Conservation (phyloP, 164 flowering plant species). For the Magnolia changhungtana region DNA sequence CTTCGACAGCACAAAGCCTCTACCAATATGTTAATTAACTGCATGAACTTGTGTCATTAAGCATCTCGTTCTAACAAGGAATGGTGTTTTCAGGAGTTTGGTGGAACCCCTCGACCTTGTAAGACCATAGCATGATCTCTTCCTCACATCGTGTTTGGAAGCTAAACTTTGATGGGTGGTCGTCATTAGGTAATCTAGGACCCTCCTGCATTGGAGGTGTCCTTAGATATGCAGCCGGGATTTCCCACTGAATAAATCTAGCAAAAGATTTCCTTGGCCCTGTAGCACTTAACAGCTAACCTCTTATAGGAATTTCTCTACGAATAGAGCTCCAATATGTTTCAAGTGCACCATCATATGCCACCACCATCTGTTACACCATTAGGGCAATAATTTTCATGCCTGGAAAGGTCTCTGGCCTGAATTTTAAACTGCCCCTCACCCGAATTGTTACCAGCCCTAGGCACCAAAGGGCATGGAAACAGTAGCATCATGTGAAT, state of each 20-base stretch:
- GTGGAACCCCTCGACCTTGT: background rate
- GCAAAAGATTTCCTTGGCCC: too few species aligned
- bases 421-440: background rate
- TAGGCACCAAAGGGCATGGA: background rate
- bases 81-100: background rate
- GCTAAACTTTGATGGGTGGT: background rate
- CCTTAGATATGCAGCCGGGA: too few species aligned
- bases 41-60: background rate
- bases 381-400: background rate
- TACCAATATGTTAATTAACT: background rate
- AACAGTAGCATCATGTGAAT: background rate
- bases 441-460: background rate
- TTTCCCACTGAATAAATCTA: too few species aligned
- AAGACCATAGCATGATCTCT: background rate
- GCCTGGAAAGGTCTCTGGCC: background rate
- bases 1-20: background rate
- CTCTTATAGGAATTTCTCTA: too few species aligned
- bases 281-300: too few species aligned
- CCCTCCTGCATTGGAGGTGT: background rate
- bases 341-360: too few species aligned
- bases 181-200: background rate
- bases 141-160: background rate
- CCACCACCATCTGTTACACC: background rate
- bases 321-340: too few species aligned
- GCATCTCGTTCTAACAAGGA: background rate